Evolutionary conservation across 1,284 basidiomycete genomes (phyloP).

Genomic region (Cutaneotrichosporon cavernicola): DNA sequence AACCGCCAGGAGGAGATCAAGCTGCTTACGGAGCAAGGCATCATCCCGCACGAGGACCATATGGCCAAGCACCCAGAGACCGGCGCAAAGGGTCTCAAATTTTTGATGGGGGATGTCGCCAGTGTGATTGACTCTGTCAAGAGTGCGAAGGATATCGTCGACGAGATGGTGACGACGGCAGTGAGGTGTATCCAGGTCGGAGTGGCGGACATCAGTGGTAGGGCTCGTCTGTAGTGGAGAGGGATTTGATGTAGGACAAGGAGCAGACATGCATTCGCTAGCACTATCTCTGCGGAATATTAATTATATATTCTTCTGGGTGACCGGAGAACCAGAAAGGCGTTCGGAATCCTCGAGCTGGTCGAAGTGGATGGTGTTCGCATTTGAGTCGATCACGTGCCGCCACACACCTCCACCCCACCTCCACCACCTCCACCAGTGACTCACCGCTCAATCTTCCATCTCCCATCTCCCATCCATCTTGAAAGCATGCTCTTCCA

Average conservation of each 20-base stretch:
- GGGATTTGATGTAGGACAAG: too few relatives aligned
- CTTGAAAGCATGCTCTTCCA: background rate
- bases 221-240: background rate
- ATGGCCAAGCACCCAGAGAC: conserved; percentile 75
- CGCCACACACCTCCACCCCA: too few relatives aligned
- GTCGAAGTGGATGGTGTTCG: too few relatives aligned
- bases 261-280: background rate
- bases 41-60: conserved; percentile 70
- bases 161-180: conserved; percentile 61
- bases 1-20: conserved; percentile 54
- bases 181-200: conserved; percentile 39
- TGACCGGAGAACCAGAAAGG: too few relatives aligned
- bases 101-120: conserved; percentile 73
- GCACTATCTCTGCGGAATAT: too few relatives aligned
- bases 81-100: conserved; percentile 63
- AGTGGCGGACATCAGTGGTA: background rate
- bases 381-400: too few relatives aligned
- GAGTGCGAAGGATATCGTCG: conserved; percentile 76
- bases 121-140: conserved; percentile 72
- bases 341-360: too few relatives aligned
- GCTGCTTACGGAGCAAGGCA: conserved; percentile 70
- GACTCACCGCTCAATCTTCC: too few relatives aligned
- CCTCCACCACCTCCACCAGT: too few relatives aligned
- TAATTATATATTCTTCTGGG: too few relatives aligned
- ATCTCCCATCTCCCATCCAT: too few relatives aligned